Base-by-base conservation (phyloP, 2,329 filamentous ascomycete genomes). In the Colletotrichum lentis region DNA sequence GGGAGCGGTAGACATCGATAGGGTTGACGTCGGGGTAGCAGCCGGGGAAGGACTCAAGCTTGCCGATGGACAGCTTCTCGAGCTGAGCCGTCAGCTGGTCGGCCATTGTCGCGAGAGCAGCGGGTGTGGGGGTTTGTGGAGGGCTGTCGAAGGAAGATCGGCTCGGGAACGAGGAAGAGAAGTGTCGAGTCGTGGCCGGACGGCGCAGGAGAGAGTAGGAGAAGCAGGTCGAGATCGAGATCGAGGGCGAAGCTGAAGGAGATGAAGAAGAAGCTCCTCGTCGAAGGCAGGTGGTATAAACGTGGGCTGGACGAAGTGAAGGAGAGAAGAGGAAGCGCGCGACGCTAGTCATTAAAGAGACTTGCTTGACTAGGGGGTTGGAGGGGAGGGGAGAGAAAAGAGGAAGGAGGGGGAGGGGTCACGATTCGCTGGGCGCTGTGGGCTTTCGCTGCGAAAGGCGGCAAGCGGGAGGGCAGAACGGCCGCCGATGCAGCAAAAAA, bases 1-100 rank as follows among this genome's bases (percentile, higher is more conserved):
- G 91, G 44, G 89, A 87, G 69, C 93, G 87, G 84, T 94, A 96
- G 69, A 95, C 85, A 75, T 96, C 93, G 74, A 92, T 83, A 4
- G 91, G 90, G 80, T 96, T 96, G 73, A 86, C 81, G 37, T 90
- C 85, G 63, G 91, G 91, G 75, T 90, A 83, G 73, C 84, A 87
- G 75, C 83, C 83, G 46, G 87, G 84, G 75, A 83, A 89, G 59
- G 80, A 76, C 54, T 77, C 71, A 69, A 79, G 72, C 59, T 77
- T 75, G 58, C 75, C 74, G 59, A 81, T 74, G 64, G 74, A 67
- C 59, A 81, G 74, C 72, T 76, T 76, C 61, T 75, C 73, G 71
- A 80, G 76, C 67, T 77, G 74, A 64, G 74, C 72, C 37, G 74
- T 72, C 44, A 80, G 75, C 71, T 77, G 71, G 59, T 78, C 76